Base-by-base conservation (phyloP, 23 red algal species). In the Gracilaria domingensis region DNA sequence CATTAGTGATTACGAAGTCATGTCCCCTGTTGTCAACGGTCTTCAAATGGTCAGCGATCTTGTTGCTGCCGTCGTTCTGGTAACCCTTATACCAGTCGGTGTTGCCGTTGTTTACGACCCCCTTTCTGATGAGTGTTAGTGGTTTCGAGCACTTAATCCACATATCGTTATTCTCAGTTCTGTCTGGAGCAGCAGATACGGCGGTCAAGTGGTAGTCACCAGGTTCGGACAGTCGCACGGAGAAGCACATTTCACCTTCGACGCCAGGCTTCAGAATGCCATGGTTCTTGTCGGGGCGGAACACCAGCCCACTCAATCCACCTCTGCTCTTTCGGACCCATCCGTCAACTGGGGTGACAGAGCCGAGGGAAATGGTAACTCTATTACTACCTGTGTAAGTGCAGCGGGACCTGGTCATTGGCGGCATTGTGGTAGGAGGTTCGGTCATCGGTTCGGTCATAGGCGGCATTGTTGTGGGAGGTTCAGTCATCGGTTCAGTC, bases 161-260 rank as follows among this genome's bases (percentile, higher is more conserved):
- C 62, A 67, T 57, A 26, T 86, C 82, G 82, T 86, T 86, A 64
- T 86, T 57, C 66, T 86, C 82, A 23, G 82, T 86, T 30, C 61
- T 23, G 23, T 86, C 62, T 0, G 59, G 61, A 45, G 82, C 82
- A 4, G 61, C 61, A 23, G 60, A 51, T 11, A 86, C 82, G 0
- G 82, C 82, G 25, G 82, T 72, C 30, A 86, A 57, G 37, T 72
- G 61, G 36, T 86, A 86, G 20, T 69, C 61, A 7, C 82, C 82
- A 0, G 82, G 54, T 3, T 47, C 34, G 0, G 26, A 33, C 23
- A 74, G 42, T n/a, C 62, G 30, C 8, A 86, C 59, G 9, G 51
- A n/a, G 65, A 86, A 86, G 44, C 82, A 86, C 61, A 71, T 71
- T 59, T 71, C 82, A 6, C 82, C 82, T 49, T 65, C 53, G 1